A percentile compares a stretch with the other conserved stretches of the same genome.
Evolutionary conservation across 495 filamentous ascomycete genomes (phyloP).

Genomic region (Xylaria palmicola): DNA sequence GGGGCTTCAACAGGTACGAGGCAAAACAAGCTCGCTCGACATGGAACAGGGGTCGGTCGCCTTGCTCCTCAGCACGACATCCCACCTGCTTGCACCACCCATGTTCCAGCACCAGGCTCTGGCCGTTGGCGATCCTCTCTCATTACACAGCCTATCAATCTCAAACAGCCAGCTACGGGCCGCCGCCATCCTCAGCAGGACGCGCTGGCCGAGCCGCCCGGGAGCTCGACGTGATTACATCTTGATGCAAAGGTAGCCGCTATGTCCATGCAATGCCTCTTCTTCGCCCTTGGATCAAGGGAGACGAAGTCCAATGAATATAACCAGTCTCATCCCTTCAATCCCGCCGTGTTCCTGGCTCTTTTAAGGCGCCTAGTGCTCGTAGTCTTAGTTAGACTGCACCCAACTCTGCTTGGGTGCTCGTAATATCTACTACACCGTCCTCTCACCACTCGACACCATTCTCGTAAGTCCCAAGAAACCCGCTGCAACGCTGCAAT

Average conservation of each 20-base stretch:
- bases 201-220: neutral
- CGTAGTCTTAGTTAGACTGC: neutral
- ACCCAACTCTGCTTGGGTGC: neutral
- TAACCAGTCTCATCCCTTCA: neutral
- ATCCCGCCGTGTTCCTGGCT: neutral
- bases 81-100: slow-evolving; percentile 2
- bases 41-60: slow-evolving; percentile 25
- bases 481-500: neutral
- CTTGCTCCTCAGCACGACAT: slow-evolving; percentile 19
- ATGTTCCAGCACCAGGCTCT: slow-evolving; percentile 33
- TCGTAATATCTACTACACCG: slow-evolving; percentile 1
- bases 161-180: slow-evolving; percentile 31
- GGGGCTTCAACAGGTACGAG: slow-evolving; percentile 21
- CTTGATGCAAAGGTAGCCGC: neutral
- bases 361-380: no score
- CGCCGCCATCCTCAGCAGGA: slow-evolving; percentile 2
- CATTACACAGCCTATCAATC: slow-evolving; percentile 46
- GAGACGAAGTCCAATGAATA: slow-evolving; percentile 5
- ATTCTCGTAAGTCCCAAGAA: neutral
- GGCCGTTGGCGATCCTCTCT: slow-evolving; percentile 48
- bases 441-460: slow-evolving; percentile 6
- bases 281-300: neutral
- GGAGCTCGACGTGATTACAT: neutral
- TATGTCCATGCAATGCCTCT: neutral
- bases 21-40: slow-evolving; percentile 1